Evolutionary conservation across 2,329 filamentous ascomycete genomes (phyloP), one percentile per base, ranked within the genome.

Genomic region (Microsporum ferrugineum): DNA sequence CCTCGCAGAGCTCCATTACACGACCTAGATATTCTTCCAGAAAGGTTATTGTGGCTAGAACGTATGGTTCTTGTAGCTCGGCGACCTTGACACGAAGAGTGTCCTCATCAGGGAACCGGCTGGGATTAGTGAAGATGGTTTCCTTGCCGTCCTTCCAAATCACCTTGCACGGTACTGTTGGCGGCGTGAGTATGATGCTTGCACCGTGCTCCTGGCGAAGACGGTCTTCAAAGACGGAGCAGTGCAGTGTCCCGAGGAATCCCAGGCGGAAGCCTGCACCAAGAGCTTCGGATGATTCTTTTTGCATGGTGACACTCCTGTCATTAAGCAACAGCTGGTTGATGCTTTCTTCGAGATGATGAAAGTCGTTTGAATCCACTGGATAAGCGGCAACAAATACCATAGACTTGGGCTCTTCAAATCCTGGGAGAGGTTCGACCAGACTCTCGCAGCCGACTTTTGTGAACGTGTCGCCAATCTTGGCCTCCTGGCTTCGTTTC

Each of bases 381-480:
- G 94, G 94, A 68, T 96, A 99, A 0, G 94, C 94, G 0, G 92
- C 91, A 2, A 99, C 94, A 67, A 99, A 99, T 3, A 99, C 94
- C 94, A 99, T 99, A 4, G 91, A 88, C 73, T 99, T 95, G 0
- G 94, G 92, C 73, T 99, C 94, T 71, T 96, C 92, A 63, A 99
- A 99, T 1, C 92, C 94, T 0, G 91, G 90, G 60, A 91, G 86
- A 10, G 89, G 85, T 72, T 91, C 81, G 1, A 99, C 91, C 0
- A 81, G 70, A 62, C 84, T 83, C 75, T 96, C 89, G 27, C 79
- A 84, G 1, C 89, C 91, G 2, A 91, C 82, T 1, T 83, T 88
- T 0, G 94, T 97, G 69, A 91, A 96, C 0, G 94, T 99, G 70
- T 99, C 94, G 58, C 94, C 94, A 33, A 97, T 87, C 74, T 96